Percentiles rank a stretch among this genome's conserved stretches.
Evolutionary conservation across 495 filamentous ascomycete genomes (phyloP).

Genomic region (Annulohypoxylon nitens): DNA sequence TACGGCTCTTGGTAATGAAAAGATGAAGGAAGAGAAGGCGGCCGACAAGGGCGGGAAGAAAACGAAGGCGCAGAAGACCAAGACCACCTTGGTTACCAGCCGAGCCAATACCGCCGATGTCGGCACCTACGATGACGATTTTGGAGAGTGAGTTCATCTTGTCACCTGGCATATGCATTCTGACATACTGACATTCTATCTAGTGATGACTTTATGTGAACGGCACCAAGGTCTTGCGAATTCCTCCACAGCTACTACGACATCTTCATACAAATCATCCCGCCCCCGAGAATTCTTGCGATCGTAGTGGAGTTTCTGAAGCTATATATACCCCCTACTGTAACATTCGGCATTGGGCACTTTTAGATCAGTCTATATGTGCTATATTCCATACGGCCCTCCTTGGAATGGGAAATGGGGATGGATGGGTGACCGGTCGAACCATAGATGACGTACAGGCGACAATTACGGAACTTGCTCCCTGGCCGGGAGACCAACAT

Average conservation of each 20-base stretch:
- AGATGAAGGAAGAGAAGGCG: conserved; percentile 98
- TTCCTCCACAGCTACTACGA: conserved; percentile 17
- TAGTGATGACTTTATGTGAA: conserved; percentile 68
- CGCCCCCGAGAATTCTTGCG: conserved; percentile 11
- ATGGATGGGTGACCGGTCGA: background rate
- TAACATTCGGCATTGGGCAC: conserved; percentile 21
- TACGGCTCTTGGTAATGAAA: conserved; percentile 92
- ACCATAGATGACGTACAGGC: conserved; percentile 10
- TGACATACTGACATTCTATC: conserved; percentile 38
- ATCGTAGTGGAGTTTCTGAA: conserved; percentile 18
- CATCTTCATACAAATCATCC: conserved; percentile 10
- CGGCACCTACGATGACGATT: conserved; percentile 78
- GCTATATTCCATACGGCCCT: conserved; percentile 13
- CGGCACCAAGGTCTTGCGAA: conserved; percentile 11
- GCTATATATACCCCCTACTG: conserved; percentile 27
- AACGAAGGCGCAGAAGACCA: conserved; percentile 93
- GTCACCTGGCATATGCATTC: background rate
- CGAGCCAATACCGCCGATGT: conserved; percentile 78
- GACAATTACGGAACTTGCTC: conserved; percentile 4
- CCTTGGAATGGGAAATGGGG: background rate
- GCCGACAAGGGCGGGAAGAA: conserved; percentile 97
- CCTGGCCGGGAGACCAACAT: background rate
- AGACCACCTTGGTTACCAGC: conserved; percentile 80
- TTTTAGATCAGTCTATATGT: conserved; percentile 19
- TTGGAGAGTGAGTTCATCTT: conserved; percentile 76